Conservation (phyloP, 2,329 filamentous ascomycete genomes). For the Xylariales sp. region DNA sequence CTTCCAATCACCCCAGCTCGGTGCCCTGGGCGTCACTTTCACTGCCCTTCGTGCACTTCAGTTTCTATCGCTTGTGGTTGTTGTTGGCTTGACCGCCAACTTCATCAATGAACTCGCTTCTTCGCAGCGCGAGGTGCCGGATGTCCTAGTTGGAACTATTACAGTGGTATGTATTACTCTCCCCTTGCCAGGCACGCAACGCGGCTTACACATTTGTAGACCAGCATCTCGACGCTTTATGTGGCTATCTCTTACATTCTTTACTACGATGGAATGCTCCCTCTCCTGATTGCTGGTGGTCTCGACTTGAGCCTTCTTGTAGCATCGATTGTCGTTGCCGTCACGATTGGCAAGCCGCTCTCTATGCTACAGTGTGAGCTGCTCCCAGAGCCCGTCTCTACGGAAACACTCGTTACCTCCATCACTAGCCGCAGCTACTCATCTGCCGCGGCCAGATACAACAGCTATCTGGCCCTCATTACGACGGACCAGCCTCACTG, state of each 20-base stretch:
- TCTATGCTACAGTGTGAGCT: constrained; percentile 78
- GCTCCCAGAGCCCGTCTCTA: constrained; percentile 56
- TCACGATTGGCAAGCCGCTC: constrained; percentile 82
- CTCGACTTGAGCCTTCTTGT: constrained; percentile 78
- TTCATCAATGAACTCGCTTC: constrained; percentile 82
- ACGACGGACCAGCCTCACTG: constrained; percentile 72
- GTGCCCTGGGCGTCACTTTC: constrained; percentile 83
- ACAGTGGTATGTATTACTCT: constrained; percentile 71
- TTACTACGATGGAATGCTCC: constrained; percentile 80
- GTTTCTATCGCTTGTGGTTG: constrained; percentile 75
- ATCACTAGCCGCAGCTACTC: constrained; percentile 42
- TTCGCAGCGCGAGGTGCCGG: constrained; percentile 72
- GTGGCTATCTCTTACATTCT: constrained; percentile 83
- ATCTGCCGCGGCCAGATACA: constrained; percentile 44
- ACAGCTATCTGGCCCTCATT: constrained; percentile 61
- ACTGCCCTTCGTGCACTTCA: constrained; percentile 78
- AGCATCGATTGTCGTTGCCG: constrained; percentile 80
- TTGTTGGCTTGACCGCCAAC: constrained; percentile 84
- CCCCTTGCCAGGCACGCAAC: neutral
- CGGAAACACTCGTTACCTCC: constrained; percentile 52
- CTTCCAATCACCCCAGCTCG: constrained; percentile 64
- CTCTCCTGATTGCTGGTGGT: constrained; percentile 74
- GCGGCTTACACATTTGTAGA: constrained; percentile 60
- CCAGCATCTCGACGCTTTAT: constrained; percentile 83
- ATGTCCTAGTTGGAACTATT: constrained; percentile 81